Percentiles rank a stretch among this genome's conserved stretches.
These are phyloP conservation scores for Phytophthora ramorum DNA, from an alignment of 352 stramenopile species.

Conservation along the genomic window DNA sequence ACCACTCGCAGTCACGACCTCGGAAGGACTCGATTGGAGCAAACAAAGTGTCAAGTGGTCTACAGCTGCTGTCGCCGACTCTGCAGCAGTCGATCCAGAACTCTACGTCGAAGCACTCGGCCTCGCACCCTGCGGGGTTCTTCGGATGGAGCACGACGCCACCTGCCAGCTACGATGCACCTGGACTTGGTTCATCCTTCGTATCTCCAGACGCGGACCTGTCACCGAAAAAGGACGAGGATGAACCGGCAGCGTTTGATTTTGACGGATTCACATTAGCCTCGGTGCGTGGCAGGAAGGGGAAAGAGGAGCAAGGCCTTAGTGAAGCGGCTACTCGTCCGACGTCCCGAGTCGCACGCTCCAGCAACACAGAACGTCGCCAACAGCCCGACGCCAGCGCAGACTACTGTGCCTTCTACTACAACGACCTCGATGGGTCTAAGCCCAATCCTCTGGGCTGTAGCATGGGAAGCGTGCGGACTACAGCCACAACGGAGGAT, in stretches of 20 bases:
- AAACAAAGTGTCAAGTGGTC: constrained; percentile 9
- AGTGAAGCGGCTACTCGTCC: neutral
- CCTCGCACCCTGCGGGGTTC: constrained; percentile 9
- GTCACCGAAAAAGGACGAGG: constrained; percentile 3
- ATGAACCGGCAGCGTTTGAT: constrained; percentile 30
- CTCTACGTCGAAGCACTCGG: constrained; percentile 11
- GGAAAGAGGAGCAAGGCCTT: neutral
- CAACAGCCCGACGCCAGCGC: constrained; percentile 1
- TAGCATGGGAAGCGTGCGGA: constrained; percentile 29
- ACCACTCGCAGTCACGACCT: constrained; percentile 2
- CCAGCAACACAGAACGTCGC: constrained; percentile 5
- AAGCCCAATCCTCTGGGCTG: constrained; percentile 28
- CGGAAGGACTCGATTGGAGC: neutral
- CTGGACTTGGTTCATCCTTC: neutral
- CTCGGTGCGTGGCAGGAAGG: constrained; percentile 37
- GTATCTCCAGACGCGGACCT: neutral
- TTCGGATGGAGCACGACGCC: constrained; percentile 34
- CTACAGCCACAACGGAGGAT: constrained; percentile 45
- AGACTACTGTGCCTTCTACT: constrained; percentile 32
- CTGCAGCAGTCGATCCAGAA: constrained; percentile 39
- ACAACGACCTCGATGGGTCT: constrained; percentile 11
- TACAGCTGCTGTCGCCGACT: constrained; percentile 48
- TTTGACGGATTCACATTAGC: constrained; percentile 62
- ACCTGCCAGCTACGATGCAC: neutral
- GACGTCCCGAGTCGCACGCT: neutral